phyloP scores from a whole-genome alignment of 2,329 filamentous ascomycete genomes.

The Achaetomium macrosporum region DNA sequence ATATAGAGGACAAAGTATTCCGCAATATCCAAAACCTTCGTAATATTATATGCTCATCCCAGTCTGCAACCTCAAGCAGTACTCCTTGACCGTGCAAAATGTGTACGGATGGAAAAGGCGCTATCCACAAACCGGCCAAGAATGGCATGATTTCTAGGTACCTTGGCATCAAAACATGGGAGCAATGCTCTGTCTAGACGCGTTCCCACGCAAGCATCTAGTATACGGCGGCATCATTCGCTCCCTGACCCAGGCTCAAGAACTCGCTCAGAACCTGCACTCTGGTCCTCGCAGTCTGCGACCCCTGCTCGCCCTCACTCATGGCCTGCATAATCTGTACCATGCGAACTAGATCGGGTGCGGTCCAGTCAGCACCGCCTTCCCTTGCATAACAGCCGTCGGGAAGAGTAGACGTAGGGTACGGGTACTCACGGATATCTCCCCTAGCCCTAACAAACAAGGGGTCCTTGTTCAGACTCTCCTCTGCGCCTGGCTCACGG shows the following conservation, averaged over 20 bases:
- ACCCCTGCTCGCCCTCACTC: conserved; percentile 49
- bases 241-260: conserved; percentile 24
- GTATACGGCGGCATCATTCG: background rate
- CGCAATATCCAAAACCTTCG: too few relatives aligned
- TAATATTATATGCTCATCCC: too few relatives aligned
- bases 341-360: conserved; percentile 45
- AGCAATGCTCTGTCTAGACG: too few relatives aligned
- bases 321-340: conserved; percentile 58
- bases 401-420: background rate
- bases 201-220: background rate
- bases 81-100: too few relatives aligned
- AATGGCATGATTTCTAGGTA: too few relatives aligned
- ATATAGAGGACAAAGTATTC: too few relatives aligned
- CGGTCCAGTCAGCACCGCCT: too few relatives aligned
- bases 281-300: conserved; percentile 53
- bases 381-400: background rate
- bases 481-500: conserved; percentile 41
- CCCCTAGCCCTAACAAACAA: conserved; percentile 53
- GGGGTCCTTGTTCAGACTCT: conserved; percentile 46
- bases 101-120: too few relatives aligned
- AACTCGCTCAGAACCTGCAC: conserved; percentile 54
- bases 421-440: conserved; percentile 51
- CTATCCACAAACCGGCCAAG: too few relatives aligned
- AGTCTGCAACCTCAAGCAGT: too few relatives aligned
- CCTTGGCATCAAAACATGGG: too few relatives aligned